A percentile compares a stretch with the other conserved stretches of the same genome.
These are phyloP conservation scores for Penicillium sp. DNA, from an alignment of 2,329 filamentous ascomycete species.

Conservation along the genomic window DNA sequence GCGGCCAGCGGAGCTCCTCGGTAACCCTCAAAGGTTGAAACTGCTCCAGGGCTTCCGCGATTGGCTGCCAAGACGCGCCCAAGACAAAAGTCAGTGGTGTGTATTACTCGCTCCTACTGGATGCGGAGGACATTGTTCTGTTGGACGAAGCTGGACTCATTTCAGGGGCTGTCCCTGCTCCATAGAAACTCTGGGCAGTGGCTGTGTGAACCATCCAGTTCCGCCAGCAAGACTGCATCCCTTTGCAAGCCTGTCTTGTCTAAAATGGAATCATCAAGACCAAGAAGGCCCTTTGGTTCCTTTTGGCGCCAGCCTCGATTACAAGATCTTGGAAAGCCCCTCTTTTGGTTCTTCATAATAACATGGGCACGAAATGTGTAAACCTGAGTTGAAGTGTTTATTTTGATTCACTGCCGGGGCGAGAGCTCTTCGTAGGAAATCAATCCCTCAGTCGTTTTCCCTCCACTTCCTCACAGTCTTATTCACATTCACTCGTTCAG, in stretches of 20 bases:
- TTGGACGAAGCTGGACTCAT: neutral
- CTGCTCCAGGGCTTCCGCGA: conserved; percentile 5
- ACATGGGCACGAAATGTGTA: no score
- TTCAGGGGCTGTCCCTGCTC: conserved; percentile 1
- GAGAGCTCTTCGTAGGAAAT: no score
- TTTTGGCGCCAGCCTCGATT: no score
- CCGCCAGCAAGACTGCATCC: neutral
- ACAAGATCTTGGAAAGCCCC: no score
- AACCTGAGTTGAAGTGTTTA: no score
- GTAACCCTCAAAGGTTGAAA: neutral
- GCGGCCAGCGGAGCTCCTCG: conserved; percentile 5
- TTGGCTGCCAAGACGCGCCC: conserved; percentile 6
- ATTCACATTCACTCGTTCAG: no score
- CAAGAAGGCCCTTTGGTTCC: neutral
- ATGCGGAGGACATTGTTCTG: neutral
- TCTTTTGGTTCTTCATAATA: no score
- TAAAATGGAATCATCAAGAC: neutral
- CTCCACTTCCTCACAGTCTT: no score
- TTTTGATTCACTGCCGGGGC: no score
- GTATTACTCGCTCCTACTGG: neutral
- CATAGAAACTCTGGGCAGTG: neutral
- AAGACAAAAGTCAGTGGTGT: conserved; percentile 5
- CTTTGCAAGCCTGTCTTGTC: neutral
- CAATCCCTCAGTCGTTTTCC: no score
- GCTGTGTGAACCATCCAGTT: neutral